Conservation (phyloP, 2,329 filamentous ascomycete genomes). For the Talaromyces sp. region DNA sequence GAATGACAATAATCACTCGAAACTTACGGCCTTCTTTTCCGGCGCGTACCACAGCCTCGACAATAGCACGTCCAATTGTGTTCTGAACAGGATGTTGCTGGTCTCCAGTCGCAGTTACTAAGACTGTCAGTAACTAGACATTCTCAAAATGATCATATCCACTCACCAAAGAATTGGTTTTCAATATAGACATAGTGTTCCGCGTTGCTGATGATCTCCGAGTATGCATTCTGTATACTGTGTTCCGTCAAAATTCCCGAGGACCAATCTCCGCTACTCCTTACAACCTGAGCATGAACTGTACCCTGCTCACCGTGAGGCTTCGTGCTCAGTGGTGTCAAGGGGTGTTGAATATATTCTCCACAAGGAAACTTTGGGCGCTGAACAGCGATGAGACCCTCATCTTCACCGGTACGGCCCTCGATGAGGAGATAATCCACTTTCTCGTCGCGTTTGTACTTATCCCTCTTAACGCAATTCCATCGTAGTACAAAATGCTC, state of each 20-base stretch:
- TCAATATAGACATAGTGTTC: constrained; percentile 96
- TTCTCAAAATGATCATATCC: background rate
- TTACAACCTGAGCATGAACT: constrained; percentile 78
- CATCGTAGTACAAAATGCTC: constrained; percentile 92
- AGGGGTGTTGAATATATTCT: constrained; percentile 77
- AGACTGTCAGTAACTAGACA: constrained; percentile 20
- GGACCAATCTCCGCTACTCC: constrained; percentile 90
- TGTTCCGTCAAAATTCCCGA: constrained; percentile 81
- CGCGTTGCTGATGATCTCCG: constrained; percentile 78
- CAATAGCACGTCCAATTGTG: constrained; percentile 80
- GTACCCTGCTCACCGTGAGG: constrained; percentile 63
- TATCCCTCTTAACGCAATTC: constrained; percentile 97
- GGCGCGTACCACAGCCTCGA: constrained; percentile 81
- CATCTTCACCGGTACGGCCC: constrained; percentile 52
- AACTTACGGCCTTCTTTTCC: constrained; percentile 75
- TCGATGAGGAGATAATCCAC: constrained; percentile 72
- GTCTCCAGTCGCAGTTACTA: constrained; percentile 80
- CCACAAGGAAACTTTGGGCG: constrained; percentile 85
- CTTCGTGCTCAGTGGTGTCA: constrained; percentile 61
- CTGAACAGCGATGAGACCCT: constrained; percentile 62
- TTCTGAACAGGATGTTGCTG: constrained; percentile 83
- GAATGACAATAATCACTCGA: constrained; percentile 70
- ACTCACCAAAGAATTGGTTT: constrained; percentile 88
- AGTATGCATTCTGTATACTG: constrained; percentile 83
- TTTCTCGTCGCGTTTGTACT: constrained; percentile 79